These are phyloP conservation scores for Sonneratia alba DNA, from an alignment of 345 rosid genomes.

Conservation along the genomic window DNA sequence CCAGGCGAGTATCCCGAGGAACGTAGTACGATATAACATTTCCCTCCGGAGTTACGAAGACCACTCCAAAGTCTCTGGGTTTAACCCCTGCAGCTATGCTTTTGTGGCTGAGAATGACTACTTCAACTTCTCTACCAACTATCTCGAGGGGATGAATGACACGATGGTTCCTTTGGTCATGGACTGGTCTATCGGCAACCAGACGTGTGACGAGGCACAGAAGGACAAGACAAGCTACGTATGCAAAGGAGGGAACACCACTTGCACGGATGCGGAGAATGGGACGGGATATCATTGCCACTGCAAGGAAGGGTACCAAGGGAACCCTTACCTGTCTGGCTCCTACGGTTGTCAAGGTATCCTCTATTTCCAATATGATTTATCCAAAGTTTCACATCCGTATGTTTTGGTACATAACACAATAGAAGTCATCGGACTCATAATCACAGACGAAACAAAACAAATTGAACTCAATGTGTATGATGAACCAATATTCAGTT, in stretches of 20 bases:
- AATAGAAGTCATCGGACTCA: too few species aligned
- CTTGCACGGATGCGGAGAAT: neutral
- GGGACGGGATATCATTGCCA: neutral
- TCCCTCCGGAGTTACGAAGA: neutral
- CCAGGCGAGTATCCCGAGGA: constrained; percentile 24
- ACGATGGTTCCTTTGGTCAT: neutral
- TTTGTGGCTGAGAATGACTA: constrained; percentile 14
- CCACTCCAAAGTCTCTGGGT: constrained; percentile 6
- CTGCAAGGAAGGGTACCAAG: neutral
- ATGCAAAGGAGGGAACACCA: constrained; percentile 12
- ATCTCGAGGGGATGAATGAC: neutral
- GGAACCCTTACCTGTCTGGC: neutral
- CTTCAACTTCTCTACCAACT: constrained; percentile 4
- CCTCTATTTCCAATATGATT: too few species aligned
- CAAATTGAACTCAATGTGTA: too few species aligned
- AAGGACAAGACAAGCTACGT: neutral
- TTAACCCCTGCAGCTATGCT: constrained; percentile 24
- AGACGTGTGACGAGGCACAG: neutral
- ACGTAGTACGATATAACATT: constrained; percentile 1
- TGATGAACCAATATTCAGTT: too few species aligned
- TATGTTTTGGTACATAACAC: too few species aligned
- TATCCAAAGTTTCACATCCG: too few species aligned
- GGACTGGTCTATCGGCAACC: neutral
- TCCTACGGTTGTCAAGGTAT: neutral
- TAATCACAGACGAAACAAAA: too few species aligned